These are phyloP conservation scores for Chalciporus pseudorubinellus DNA, from an alignment of 768 basidiomycete species.

Conservation along the genomic window DNA sequence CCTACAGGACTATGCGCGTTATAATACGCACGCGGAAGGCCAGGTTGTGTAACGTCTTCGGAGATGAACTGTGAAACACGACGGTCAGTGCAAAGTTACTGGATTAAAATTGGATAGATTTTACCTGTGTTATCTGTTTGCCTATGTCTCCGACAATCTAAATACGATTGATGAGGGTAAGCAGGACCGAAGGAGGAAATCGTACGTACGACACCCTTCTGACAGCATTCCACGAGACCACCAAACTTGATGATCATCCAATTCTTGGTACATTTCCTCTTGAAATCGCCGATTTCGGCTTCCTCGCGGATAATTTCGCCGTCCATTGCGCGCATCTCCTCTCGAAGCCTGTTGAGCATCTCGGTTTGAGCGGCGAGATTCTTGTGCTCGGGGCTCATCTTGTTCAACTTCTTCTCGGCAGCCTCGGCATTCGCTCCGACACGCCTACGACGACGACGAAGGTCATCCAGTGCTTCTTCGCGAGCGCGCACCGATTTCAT, in stretches of 20 bases:
- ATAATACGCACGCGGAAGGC: slow-evolving; percentile 72
- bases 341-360: slow-evolving; percentile 61
- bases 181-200: not conserved
- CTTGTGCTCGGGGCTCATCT: slow-evolving; percentile 90
- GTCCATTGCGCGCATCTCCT: slow-evolving; percentile 77
- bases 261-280: slow-evolving; percentile 62
- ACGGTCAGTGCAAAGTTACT: slow-evolving; percentile 2
- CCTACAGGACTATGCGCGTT: slow-evolving; percentile 62
- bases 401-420: slow-evolving; percentile 85
- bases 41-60: slow-evolving; percentile 77
- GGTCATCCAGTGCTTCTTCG: slow-evolving; percentile 79
- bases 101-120: slow-evolving; percentile 1
- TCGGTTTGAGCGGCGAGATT: slow-evolving; percentile 74
- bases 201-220: slow-evolving; percentile 63
- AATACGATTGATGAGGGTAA: not conserved
- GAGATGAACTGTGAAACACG: slow-evolving; percentile 63
- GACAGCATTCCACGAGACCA: slow-evolving; percentile 77
- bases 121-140: slow-evolving; percentile 43
- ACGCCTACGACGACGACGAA: slow-evolving; percentile 66
- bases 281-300: slow-evolving; percentile 77
- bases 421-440: slow-evolving; percentile 71
- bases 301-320: slow-evolving; percentile 83
- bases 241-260: slow-evolving; percentile 88
- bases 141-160: slow-evolving; percentile 52
- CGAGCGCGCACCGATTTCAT: slow-evolving; percentile 81